Evolutionary conservation across 2,329 filamentous ascomycete genomes (phyloP).

Genomic region (Colletotrichum sp.): DNA sequence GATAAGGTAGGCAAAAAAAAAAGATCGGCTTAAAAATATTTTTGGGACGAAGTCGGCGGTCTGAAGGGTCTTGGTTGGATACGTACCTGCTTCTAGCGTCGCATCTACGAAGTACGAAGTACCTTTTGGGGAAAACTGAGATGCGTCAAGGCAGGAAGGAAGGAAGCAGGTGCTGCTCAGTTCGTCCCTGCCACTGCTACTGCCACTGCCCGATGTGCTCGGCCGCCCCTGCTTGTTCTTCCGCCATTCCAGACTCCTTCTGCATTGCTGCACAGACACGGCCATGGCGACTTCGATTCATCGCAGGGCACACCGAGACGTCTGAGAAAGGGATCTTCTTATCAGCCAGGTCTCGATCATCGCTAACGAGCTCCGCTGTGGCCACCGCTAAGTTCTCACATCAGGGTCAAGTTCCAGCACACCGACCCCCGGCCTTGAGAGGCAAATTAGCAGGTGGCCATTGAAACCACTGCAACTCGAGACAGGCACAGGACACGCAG

Average conservation of each 20-base stretch:
- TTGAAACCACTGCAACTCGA: not conserved
- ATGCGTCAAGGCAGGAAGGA: not conserved
- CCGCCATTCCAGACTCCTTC: not conserved
- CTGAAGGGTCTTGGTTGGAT: not conserved
- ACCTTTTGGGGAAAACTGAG: not conserved
- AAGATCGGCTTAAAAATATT: not conserved
- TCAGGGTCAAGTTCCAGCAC: not conserved
- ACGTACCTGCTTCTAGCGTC: not conserved
- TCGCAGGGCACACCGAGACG: not conserved
- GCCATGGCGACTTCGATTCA: not conserved
- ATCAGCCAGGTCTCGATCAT: not conserved
- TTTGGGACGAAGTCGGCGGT: conserved; percentile 15
- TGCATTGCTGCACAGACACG: conserved; percentile 9
- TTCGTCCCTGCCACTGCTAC: not conserved
- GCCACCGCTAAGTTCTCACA: not conserved
- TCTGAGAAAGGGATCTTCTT: not conserved
- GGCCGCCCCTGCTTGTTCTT: not conserved
- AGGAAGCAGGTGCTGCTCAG: not conserved
- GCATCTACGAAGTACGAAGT: not conserved
- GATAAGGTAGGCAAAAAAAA: not conserved
- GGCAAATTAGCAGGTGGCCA: not conserved
- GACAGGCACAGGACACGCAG: not conserved
- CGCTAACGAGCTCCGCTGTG: not conserved
- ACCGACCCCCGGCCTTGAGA: not conserved
- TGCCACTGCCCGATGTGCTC: not conserved